These are phyloP conservation scores for Trifolium dubium DNA, from an alignment of 306 rosid species.

Conservation along the genomic window DNA sequence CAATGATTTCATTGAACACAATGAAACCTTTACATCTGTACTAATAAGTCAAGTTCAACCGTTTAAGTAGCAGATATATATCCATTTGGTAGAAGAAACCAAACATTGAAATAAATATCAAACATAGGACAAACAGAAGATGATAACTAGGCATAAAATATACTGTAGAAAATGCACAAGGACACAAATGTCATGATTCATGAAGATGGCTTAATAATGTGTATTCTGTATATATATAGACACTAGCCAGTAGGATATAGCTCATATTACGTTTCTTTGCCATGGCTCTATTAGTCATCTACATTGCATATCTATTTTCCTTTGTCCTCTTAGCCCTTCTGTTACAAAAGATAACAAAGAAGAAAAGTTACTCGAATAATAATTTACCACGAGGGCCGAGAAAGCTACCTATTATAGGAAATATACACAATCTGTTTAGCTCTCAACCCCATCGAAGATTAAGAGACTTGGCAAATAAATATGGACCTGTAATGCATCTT, in stretches of 20 bases:
- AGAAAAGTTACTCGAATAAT: neutral
- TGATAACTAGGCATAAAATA: neutral
- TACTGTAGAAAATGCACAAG: neutral
- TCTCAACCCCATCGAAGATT: constrained; percentile 40
- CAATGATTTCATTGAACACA: constrained; percentile 6
- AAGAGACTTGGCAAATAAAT: constrained; percentile 46
- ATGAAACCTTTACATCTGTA: neutral
- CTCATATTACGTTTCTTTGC: neutral
- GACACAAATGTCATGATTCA: neutral
- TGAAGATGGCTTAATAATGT: neutral
- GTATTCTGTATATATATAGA: constrained; percentile 11
- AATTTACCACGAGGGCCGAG: constrained; percentile 48
- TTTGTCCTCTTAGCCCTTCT: constrained; percentile 13
- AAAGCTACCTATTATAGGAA: constrained; percentile 50
- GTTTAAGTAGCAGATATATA: neutral
- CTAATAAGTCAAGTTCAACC: neutral
- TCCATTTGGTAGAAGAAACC: constrained; percentile 7
- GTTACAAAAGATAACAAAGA: neutral
- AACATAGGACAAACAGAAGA: constrained; percentile 5
- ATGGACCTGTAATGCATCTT: constrained; percentile 54
- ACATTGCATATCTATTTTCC: neutral
- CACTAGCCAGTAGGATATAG: neutral
- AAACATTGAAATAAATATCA: neutral
- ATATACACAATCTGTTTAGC: constrained; percentile 24
- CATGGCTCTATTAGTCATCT: constrained; percentile 17